A percentile compares a stretch with the other conserved stretches of the same genome.
These are phyloP conservation scores for Celoporthe dispersa DNA, from an alignment of 2,329 filamentous ascomycete genomes.

Conservation along the genomic window DNA sequence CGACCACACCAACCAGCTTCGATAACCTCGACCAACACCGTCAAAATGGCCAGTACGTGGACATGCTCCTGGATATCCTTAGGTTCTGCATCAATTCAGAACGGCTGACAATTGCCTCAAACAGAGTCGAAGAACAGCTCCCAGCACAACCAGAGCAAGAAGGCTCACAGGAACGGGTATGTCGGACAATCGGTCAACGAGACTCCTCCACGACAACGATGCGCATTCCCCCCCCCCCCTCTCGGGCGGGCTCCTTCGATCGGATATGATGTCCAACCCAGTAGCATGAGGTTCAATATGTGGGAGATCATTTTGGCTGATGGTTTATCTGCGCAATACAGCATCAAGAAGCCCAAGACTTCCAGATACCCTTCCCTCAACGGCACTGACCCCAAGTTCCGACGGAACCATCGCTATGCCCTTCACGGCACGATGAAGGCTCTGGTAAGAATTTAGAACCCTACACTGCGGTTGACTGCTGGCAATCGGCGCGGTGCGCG, in stretches of 20 bases:
- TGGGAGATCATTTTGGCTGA: conserved; percentile 22
- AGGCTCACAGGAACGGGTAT: conserved; percentile 99
- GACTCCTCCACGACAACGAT: not conserved
- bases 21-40: conserved; percentile 47
- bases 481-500: not conserved
- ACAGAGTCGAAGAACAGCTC: conserved; percentile 99
- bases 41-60: conserved; percentile 74
- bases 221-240: not conserved
- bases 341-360: conserved; percentile 99
- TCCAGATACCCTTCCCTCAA: conserved; percentile 98
- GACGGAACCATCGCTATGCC: conserved; percentile 99
- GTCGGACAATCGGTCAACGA: conserved; percentile 41
- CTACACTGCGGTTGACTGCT: conserved; percentile 47
- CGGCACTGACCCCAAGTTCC: conserved; percentile 99
- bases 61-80: conserved; percentile 4
- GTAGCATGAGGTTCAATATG: not conserved
- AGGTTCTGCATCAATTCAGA: not conserved
- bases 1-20: conserved; percentile 29
- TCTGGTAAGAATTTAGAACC: conserved; percentile 61
- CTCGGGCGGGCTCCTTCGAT: too few relatives aligned
- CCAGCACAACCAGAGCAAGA: conserved; percentile 97
- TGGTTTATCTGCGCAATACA: conserved; percentile 44
- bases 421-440: conserved; percentile 98
- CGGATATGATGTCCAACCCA: conserved; percentile 26
- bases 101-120: conserved; percentile 36